Evolutionary conservation across 352 stramenopile species (phyloP), one percentile per base, ranked within the genome.

Genomic region (Globisporangium nagaii): DNA sequence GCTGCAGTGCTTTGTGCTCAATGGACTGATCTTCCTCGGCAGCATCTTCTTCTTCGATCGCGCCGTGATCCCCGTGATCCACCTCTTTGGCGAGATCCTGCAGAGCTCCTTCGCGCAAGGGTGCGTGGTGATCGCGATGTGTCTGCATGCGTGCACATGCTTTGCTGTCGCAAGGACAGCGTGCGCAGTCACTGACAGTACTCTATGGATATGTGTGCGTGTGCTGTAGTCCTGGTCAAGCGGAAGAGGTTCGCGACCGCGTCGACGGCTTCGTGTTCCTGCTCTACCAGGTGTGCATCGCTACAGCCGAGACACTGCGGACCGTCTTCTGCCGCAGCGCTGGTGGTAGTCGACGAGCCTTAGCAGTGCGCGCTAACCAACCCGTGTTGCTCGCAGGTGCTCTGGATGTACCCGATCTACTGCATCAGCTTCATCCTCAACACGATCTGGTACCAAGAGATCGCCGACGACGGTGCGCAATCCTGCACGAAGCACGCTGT

Each of bases 371-470:
- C 11, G 37, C 5, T 8, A 32, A 25, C 44, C 17, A 4, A 24
- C 3, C 44, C 2, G 3, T 36, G 7, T 13, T 19, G n/a, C 20
- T 24, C 19, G 15, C 53, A 88, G 75, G 76, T 81, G 51, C 60
- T 95, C 27, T 95, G 84, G 84, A 95, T 95, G 83, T 95, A 95
- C 60, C 84, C 84, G 40, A 95, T 95, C 63, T 95, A 95, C 71
- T 92, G 80, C 70, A 91, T 95, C 64, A 95, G 84, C 66, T 95
- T 95, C 64, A 95, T 95, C 58, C 64, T 95, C 56, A 95, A 95
- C 62, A 93, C 84, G 15, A 95, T 95, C 69, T 95, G 84, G 84
- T 95, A 95, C 65, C 84, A 95, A 71, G 84, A 95, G 65, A 93
- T 95, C 47, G 84, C 84, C 1, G 84, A 95, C 44, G 83, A 95